Percentiles rank a stretch among this genome's conserved stretches.
These are phyloP conservation scores for Kazachstania bromeliacearum DNA, from an alignment of 805 yeast genomes.

Conservation along the genomic window DNA sequence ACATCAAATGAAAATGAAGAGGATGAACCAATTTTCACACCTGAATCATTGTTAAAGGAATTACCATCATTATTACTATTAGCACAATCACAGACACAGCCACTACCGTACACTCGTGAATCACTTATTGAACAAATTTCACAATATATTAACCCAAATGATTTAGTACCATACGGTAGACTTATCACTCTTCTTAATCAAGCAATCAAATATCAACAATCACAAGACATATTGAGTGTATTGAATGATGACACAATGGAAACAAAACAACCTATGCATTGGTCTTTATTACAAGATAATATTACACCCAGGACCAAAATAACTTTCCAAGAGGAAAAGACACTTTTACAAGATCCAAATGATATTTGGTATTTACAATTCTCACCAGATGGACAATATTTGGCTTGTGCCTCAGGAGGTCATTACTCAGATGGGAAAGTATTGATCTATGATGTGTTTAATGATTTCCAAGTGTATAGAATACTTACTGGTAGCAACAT, in stretches of 20 bases:
- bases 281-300: constrained; percentile 12
- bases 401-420: constrained; percentile 70
- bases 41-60: constrained; percentile 23
- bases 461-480: constrained; percentile 34
- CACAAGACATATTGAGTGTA: constrained; percentile 29
- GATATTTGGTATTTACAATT: constrained; percentile 83
- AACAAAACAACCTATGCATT: not conserved
- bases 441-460: constrained; percentile 53
- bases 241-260: constrained; percentile 14
- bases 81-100: constrained; percentile 1
- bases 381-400: constrained; percentile 62
- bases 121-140: constrained; percentile 36
- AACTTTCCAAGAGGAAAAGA: constrained; percentile 13
- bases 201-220: constrained; percentile 39
- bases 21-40: constrained; percentile 10
- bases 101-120: constrained; percentile 30
- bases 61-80: constrained; percentile 23
- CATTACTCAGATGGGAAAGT: constrained; percentile 39
- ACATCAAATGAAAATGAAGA: constrained; percentile 6
- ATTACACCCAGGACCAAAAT: constrained; percentile 6
- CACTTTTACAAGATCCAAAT: constrained; percentile 40
- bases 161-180: constrained; percentile 44
- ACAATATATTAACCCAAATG: constrained; percentile 40
- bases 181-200: constrained; percentile 43
- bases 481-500: constrained; percentile 39